Evolutionary conservation across 768 basidiomycete genomes (phyloP).

Genomic region (Mycena latifolia): DNA sequence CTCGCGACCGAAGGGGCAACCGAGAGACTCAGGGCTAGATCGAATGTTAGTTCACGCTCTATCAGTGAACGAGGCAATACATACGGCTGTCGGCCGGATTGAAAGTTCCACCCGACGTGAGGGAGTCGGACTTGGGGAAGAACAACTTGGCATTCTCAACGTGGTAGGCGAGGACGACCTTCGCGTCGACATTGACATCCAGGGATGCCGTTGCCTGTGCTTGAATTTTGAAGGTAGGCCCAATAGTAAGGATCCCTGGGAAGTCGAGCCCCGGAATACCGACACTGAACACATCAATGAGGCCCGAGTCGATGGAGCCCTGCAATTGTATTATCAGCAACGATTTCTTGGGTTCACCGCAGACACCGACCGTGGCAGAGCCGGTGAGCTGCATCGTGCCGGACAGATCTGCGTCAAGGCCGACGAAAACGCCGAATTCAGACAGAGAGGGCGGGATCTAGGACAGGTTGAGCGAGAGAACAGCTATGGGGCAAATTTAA

Average conservation of each 20-base stretch:
- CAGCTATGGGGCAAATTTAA: background rate
- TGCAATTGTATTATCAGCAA: background rate
- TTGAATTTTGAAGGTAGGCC: constrained; percentile 53
- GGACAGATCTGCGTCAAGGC: constrained; percentile 43
- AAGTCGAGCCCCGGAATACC: constrained; percentile 50
- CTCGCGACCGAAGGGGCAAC: constrained; percentile 45
- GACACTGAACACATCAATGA: constrained; percentile 43
- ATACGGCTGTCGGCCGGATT: constrained; percentile 45
- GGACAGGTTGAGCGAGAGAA: background rate
- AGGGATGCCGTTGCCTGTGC: constrained; percentile 43
- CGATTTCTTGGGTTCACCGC: background rate
- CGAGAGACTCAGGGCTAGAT: constrained; percentile 46
- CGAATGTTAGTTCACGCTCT: background rate
- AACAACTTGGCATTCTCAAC: constrained; percentile 47
- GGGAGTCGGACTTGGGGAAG: constrained; percentile 49
- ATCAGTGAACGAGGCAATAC: constrained; percentile 21
- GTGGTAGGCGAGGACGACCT: constrained; percentile 47
- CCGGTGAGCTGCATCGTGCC: constrained; percentile 45
- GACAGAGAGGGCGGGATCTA: constrained; percentile 46
- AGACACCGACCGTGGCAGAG: constrained; percentile 29
- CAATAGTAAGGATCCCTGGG: constrained; percentile 55
- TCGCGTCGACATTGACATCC: constrained; percentile 49
- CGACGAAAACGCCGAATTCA: constrained; percentile 44
- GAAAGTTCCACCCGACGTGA: constrained; percentile 42
- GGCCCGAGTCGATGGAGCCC: constrained; percentile 46